Conservation (phyloP, 352 stramenopile species). For the Phytophthora brassicae region DNA sequence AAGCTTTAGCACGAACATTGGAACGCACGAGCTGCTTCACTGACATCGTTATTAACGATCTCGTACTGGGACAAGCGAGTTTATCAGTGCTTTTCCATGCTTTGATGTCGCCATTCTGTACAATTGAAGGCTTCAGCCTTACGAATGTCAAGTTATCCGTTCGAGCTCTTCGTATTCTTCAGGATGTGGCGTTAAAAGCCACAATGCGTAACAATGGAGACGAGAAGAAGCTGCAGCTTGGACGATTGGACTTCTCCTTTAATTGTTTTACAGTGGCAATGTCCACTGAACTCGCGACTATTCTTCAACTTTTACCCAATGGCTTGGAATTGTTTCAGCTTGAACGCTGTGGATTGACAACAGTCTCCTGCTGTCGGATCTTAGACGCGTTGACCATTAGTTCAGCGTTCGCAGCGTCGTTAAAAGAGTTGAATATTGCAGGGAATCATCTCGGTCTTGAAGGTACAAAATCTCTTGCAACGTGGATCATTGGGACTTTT, state of each 20-base stretch:
- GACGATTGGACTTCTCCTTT: slow-evolving; percentile 64
- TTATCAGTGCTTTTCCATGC: slow-evolving; percentile 55
- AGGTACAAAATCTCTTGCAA: slow-evolving; percentile 44
- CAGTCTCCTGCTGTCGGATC: slow-evolving; percentile 37
- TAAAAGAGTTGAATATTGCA: slow-evolving; percentile 65
- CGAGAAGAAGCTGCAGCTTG: slow-evolving; percentile 32
- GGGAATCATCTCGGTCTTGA: slow-evolving; percentile 53
- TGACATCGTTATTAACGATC: slow-evolving; percentile 50
- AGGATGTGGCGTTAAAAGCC: slow-evolving; percentile 58
- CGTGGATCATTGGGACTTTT: slow-evolving; percentile 62
- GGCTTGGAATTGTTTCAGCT: slow-evolving; percentile 63
- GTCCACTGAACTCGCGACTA: slow-evolving; percentile 48
- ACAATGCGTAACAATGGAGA: slow-evolving; percentile 38
- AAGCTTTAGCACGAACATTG: slow-evolving; percentile 47
- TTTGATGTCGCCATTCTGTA: slow-evolving; percentile 40
- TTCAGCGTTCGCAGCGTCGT: slow-evolving; percentile 42
- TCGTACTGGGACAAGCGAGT: slow-evolving; percentile 43
- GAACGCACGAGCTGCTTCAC: slow-evolving; percentile 45
- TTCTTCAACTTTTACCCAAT: slow-evolving; percentile 45
- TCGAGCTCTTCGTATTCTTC: slow-evolving; percentile 43
- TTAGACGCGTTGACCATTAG: slow-evolving; percentile 49
- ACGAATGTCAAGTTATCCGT: slow-evolving; percentile 52
- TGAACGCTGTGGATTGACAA: slow-evolving; percentile 48
- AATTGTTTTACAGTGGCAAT: slow-evolving; percentile 59
- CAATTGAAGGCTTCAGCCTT: slow-evolving; percentile 42